Percentiles rank a stretch among this genome's conserved stretches.
These are phyloP conservation scores for Ustilago bromivora DNA, from an alignment of 1,284 basidiomycete species.

Conservation along the genomic window DNA sequence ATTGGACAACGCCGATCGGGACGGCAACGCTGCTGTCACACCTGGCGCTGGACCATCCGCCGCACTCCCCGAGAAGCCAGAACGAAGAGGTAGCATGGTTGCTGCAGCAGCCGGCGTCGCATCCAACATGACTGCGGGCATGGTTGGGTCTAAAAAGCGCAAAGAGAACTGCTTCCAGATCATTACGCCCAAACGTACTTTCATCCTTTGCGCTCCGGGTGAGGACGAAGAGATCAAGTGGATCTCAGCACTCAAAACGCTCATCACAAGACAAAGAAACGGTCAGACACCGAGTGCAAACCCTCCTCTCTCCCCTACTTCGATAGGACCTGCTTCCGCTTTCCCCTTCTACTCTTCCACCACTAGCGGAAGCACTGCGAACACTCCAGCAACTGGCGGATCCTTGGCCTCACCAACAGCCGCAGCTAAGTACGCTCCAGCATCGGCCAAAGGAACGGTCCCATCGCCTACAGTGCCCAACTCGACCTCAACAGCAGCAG, in stretches of 20 bases:
- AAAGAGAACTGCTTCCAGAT: constrained; percentile 87
- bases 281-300: constrained; percentile 29
- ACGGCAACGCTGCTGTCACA: constrained; percentile 15
- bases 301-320: constrained; percentile 36
- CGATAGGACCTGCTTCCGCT: constrained; percentile 4
- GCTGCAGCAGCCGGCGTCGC: constrained; percentile 50
- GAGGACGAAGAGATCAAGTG: constrained; percentile 99
- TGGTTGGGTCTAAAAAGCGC: constrained; percentile 52
- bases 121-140: constrained; percentile 44
- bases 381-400: background rate
- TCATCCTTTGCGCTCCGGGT: constrained; percentile 89
- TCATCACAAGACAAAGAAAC: constrained; percentile 74
- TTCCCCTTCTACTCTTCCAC: constrained; percentile 34
- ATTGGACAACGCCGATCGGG: constrained; percentile 23
- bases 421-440: constrained; percentile 12
- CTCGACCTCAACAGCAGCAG: constrained; percentile 1
- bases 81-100: constrained; percentile 46
- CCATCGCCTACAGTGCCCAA: constrained; percentile 8
- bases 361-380: background rate
- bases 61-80: constrained; percentile 25
- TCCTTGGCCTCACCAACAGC: constrained; percentile 12
- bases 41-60: constrained; percentile 12
- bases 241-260: constrained; percentile 90
- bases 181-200: constrained; percentile 90
- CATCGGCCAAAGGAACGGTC: constrained; percentile 5